phyloP scores from a whole-genome alignment of 306 rosid species.

The Quercus suber region DNA sequence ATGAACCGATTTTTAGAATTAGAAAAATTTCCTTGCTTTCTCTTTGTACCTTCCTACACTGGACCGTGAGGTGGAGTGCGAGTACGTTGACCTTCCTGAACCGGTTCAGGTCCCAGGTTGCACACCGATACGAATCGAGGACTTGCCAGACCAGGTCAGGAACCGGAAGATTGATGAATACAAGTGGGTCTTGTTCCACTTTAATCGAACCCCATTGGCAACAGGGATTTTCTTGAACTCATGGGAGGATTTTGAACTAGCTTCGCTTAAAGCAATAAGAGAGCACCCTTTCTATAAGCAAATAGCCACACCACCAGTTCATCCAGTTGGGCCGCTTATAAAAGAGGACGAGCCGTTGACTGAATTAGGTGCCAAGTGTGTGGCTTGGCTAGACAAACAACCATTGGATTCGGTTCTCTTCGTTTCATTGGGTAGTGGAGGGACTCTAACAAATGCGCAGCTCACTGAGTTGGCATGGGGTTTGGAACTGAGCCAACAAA shows the following conservation, averaged over 20 bases:
- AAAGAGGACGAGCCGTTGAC: too few species aligned
- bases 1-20: too few species aligned
- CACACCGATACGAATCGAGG: constrained; percentile 21
- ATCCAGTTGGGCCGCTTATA: too few species aligned
- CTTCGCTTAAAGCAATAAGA: constrained; percentile 18
- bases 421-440: too few species aligned
- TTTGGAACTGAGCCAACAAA: too few species aligned
- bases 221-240: constrained; percentile 34
- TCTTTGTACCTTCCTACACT: constrained; percentile 31
- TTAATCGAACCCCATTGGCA: constrained; percentile 22
- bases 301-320: too few species aligned
- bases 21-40: constrained; percentile 23
- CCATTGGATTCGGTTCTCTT: too few species aligned
- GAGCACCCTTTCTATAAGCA: too few species aligned
- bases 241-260: constrained; percentile 40
- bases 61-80: constrained; percentile 38
- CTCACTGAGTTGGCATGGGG: too few species aligned
- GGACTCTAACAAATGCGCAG: too few species aligned
- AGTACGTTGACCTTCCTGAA: constrained; percentile 41
- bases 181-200: constrained; percentile 29
- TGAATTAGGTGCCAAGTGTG: too few species aligned
- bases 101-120: constrained; percentile 42
- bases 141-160: constrained; percentile 30
- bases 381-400: too few species aligned
- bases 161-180: constrained; percentile 36